Conservation (phyloP, 1,284 basidiomycete species). For the Xerocomus amazonicus region DNA sequence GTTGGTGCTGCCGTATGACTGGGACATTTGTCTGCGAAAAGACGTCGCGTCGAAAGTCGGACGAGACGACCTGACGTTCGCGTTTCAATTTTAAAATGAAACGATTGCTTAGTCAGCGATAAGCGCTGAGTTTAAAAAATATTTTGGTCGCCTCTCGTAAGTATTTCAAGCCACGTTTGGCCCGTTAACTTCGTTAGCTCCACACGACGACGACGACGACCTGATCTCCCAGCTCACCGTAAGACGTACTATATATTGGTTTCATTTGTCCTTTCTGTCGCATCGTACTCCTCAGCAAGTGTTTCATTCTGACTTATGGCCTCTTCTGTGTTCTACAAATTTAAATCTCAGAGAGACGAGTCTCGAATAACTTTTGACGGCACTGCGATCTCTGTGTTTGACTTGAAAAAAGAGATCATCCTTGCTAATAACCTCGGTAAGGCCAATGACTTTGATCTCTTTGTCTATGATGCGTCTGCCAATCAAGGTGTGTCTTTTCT, state of each 20-base stretch:
- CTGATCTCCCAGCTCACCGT: conserved; percentile 7
- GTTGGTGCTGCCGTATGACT: conserved; percentile 25
- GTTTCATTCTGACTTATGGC: conserved; percentile 54
- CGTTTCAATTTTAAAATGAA: conserved; percentile 9
- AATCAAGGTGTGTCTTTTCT: conserved; percentile 71
- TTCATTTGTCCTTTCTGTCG: conserved; percentile 11
- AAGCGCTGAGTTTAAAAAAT: conserved; percentile 8
- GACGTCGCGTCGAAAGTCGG: conserved; percentile 5
- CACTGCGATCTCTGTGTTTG: conserved; percentile 98
- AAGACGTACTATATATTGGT: conserved; percentile 24
- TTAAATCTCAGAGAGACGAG: conserved; percentile 93
- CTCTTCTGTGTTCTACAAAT: conserved; percentile 97
- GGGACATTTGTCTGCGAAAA: conserved; percentile 23
- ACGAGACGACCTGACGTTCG: conserved; percentile 9
- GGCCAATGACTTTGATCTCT: conserved; percentile 96
- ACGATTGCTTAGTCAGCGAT: conserved; percentile 18
- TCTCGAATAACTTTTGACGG: conserved; percentile 97
- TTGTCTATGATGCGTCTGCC: conserved; percentile 79
- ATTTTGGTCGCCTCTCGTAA: conserved; percentile 23
- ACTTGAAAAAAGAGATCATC: conserved; percentile 98
- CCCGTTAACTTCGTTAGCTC: conserved; percentile 3
- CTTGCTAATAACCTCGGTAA: conserved; percentile 93
- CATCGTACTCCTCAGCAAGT: conserved; percentile 16
- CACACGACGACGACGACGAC: conserved; percentile 10
- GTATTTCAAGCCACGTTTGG: neutral